These are phyloP conservation scores for Cucumis hystrix DNA, from an alignment of 306 rosid genomes.

Conservation along the genomic window DNA sequence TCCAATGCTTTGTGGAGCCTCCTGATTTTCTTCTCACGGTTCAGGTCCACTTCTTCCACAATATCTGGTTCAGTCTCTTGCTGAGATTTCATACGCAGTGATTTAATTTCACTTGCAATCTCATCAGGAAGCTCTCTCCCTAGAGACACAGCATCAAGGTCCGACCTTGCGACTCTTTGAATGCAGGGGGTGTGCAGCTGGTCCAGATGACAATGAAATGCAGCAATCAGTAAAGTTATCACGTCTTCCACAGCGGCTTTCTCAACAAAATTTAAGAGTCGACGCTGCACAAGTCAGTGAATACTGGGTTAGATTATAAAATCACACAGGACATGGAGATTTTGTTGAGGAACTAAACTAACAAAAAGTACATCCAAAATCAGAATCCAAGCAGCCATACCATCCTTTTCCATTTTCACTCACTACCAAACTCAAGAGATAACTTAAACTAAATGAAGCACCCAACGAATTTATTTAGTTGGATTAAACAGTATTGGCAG, in stretches of 20 bases:
- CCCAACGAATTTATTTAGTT: neutral
- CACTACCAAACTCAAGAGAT: neutral
- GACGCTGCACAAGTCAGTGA: conserved; percentile 41
- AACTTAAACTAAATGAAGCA: neutral
- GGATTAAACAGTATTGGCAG: neutral
- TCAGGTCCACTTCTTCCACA: conserved; percentile 25
- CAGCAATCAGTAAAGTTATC: conserved; percentile 56
- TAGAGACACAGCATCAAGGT: conserved; percentile 43
- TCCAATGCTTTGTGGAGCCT: conserved; percentile 67
- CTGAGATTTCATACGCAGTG: conserved; percentile 19
- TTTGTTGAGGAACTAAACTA: neutral
- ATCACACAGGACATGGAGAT: neutral
- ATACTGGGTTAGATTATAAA: conserved; percentile 9
- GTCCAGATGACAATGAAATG: conserved; percentile 44
- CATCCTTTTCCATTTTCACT: neutral
- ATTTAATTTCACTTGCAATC: conserved; percentile 32
- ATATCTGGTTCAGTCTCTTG: conserved; percentile 18
- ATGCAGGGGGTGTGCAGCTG: conserved; percentile 51
- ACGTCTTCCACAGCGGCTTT: conserved; percentile 84
- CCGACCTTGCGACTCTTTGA: conserved; percentile 55
- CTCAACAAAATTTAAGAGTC: conserved; percentile 61
- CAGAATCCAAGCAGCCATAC: neutral
- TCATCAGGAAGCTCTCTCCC: conserved; percentile 68
- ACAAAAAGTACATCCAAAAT: neutral
- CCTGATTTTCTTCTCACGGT: conserved; percentile 40